Conservation (phyloP, 305 asterid species). For the Fraxinus floribunda region DNA sequence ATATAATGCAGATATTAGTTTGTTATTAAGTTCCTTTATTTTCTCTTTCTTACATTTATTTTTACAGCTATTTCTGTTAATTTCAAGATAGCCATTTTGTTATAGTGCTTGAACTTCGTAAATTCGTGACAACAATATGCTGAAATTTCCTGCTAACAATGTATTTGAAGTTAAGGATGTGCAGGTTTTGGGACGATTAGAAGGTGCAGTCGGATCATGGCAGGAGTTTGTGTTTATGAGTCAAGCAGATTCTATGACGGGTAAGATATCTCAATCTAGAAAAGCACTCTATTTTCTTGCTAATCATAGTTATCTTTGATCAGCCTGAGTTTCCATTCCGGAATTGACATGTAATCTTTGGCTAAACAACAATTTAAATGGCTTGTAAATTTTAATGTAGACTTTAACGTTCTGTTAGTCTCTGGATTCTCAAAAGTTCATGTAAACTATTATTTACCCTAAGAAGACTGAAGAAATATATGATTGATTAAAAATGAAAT, state of each 20-base stretch:
- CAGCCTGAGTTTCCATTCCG: slow-evolving; percentile 18
- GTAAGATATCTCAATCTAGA: slow-evolving; percentile 5
- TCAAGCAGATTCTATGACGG: neutral
- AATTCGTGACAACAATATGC: neutral
- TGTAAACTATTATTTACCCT: slow-evolving; percentile 41
- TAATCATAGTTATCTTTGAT: neutral
- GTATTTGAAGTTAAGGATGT: slow-evolving; percentile 24
- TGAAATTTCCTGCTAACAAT: slow-evolving; percentile 25
- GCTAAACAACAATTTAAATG: slow-evolving; percentile 7
- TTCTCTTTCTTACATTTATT: neutral
- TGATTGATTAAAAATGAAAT: slow-evolving; percentile 1
- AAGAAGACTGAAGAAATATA: slow-evolving; percentile 33
- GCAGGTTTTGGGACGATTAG: slow-evolving; percentile 30
- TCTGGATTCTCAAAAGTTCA: slow-evolving; percentile 10
- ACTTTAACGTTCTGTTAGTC: neutral
- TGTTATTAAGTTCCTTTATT: neutral
- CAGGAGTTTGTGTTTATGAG: neutral
- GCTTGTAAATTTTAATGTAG: slow-evolving; percentile 3
- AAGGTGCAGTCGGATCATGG: neutral
- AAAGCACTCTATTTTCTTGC: slow-evolving; percentile 6
- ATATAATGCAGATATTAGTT: neutral
- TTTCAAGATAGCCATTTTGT: neutral
- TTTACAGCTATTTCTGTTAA: neutral
- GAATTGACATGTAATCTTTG: slow-evolving; percentile 11
- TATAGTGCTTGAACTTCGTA: neutral